Evolutionary conservation across 2,329 filamentous ascomycete genomes (phyloP).

Genomic region (Coniochaeta sp.): DNA sequence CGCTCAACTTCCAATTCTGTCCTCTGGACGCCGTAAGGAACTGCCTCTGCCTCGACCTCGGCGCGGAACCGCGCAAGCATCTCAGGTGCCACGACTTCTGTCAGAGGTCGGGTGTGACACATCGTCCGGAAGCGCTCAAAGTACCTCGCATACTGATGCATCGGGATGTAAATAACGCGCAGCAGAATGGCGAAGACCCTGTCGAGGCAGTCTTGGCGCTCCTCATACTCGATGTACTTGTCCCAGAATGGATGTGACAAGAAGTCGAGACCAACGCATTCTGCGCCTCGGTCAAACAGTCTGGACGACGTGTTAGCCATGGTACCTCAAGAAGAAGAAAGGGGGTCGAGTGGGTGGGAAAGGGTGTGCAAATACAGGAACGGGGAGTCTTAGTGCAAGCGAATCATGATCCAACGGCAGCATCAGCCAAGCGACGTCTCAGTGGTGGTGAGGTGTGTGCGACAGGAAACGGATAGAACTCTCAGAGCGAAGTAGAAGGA

Average conservation of each 20-base stretch:
- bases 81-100: constrained; percentile 65
- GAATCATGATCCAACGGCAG: constrained; percentile 43
- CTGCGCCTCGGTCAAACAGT: constrained; percentile 84
- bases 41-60: constrained; percentile 63
- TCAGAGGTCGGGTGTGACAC: constrained; percentile 63
- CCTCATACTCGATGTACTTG: constrained; percentile 96
- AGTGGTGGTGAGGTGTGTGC: constrained; percentile 20
- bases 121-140: constrained; percentile 83
- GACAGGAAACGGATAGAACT: constrained; percentile 22
- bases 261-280: constrained; percentile 84
- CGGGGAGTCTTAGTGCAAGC: constrained; percentile 45
- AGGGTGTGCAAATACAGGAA: constrained; percentile 56
- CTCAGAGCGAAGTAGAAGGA: constrained; percentile 27
- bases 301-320: constrained; percentile 43
- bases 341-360: constrained; percentile 26
- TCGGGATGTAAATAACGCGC: constrained; percentile 80
- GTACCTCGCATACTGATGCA: constrained; percentile 94
- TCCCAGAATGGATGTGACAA: constrained; percentile 97
- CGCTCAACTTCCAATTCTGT: constrained; percentile 75
- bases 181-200: constrained; percentile 78
- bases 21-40: constrained; percentile 40
- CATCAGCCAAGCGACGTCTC: constrained; percentile 28
- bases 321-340: constrained; percentile 12
- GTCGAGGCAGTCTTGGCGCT: constrained; percentile 76
- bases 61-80: constrained; percentile 60